These are phyloP conservation scores for Auriscalpium microsporum DNA, from an alignment of 768 basidiomycete species.

Conservation along the genomic window DNA sequence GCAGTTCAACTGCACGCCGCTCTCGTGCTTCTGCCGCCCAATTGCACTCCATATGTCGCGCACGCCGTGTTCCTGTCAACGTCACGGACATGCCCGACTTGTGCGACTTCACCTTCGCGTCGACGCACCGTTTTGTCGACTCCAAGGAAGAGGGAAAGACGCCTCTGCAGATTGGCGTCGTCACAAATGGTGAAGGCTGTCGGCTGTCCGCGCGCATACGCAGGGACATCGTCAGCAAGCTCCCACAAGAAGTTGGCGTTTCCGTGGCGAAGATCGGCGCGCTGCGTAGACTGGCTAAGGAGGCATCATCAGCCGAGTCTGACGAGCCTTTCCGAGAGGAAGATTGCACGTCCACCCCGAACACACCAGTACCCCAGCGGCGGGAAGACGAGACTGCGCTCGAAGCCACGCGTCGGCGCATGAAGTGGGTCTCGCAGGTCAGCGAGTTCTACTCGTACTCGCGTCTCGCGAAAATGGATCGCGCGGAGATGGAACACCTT, in stretches of 20 bases:
- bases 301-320: slow-evolving; percentile 19
- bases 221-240: slow-evolving; percentile 68
- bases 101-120: slow-evolving; percentile 84
- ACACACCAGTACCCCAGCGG: slow-evolving; percentile 57
- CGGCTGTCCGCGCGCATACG: slow-evolving; percentile 71
- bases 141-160: slow-evolving; percentile 35
- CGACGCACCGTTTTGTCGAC: slow-evolving; percentile 74
- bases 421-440: slow-evolving; percentile 92
- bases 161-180: slow-evolving; percentile 68
- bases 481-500: slow-evolving; percentile 58
- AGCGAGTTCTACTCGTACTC: slow-evolving; percentile 94
- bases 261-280: slow-evolving; percentile 70
- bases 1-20: slow-evolving; percentile 26
- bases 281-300: slow-evolving; percentile 51
- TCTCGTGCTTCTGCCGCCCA: slow-evolving; percentile 44
- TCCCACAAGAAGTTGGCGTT: slow-evolving; percentile 64
- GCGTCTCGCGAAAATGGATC: slow-evolving; percentile 60
- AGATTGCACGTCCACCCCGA: slow-evolving; percentile 47
- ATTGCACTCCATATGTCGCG: slow-evolving; percentile 47
- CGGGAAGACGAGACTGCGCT: slow-evolving; percentile 32
- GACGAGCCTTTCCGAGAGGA: slow-evolving; percentile 48
- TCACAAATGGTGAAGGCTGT: slow-evolving; percentile 90
- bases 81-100: slow-evolving; percentile 80
- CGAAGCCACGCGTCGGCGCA: slow-evolving; percentile 45
- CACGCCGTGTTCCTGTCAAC: slow-evolving; percentile 67